Conservation (phyloP, 169 alveolate species). For the Eimeria sp. region DNA sequence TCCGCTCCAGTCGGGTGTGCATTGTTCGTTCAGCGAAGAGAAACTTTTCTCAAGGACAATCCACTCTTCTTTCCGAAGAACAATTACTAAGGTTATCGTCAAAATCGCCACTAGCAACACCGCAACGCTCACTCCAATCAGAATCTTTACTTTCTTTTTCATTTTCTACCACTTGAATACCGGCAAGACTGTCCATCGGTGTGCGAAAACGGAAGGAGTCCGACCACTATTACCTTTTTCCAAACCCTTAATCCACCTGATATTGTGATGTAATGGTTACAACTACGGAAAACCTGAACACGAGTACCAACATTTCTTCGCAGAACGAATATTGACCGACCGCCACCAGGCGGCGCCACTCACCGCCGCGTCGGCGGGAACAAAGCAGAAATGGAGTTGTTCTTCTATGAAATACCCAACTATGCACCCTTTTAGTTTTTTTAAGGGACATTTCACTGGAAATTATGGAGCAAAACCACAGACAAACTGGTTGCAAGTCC, state of each 20-base stretch:
- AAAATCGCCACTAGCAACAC: slow-evolving; percentile 15
- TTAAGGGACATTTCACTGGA: not conserved
- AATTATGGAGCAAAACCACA: not conserved
- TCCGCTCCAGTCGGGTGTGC: slow-evolving; percentile 37
- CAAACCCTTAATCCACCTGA: too few species aligned
- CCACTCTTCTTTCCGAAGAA: slow-evolving; percentile 34
- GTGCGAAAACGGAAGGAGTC: too few species aligned
- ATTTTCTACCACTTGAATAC: not conserved
- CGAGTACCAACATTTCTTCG: too few species aligned
- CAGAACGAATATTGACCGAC: too few species aligned
- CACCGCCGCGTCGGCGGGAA: too few species aligned
- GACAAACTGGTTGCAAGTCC: not conserved
- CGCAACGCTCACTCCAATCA: slow-evolving; percentile 31
- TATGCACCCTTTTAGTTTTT: too few species aligned
- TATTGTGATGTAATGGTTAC: too few species aligned
- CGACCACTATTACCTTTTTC: too few species aligned
- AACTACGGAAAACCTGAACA: too few species aligned
- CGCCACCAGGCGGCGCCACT: not conserved
- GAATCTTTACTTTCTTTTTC: slow-evolving; percentile 13
- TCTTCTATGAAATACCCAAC: not conserved
- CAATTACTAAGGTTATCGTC: not conserved
- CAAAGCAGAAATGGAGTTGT: not conserved
- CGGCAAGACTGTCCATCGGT: too few species aligned
- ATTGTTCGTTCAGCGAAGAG: not conserved
- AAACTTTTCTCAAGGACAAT: slow-evolving; percentile 35